Evolutionary conservation across 2,329 filamentous ascomycete genomes (phyloP).

Genomic region (Lojkania enalia): DNA sequence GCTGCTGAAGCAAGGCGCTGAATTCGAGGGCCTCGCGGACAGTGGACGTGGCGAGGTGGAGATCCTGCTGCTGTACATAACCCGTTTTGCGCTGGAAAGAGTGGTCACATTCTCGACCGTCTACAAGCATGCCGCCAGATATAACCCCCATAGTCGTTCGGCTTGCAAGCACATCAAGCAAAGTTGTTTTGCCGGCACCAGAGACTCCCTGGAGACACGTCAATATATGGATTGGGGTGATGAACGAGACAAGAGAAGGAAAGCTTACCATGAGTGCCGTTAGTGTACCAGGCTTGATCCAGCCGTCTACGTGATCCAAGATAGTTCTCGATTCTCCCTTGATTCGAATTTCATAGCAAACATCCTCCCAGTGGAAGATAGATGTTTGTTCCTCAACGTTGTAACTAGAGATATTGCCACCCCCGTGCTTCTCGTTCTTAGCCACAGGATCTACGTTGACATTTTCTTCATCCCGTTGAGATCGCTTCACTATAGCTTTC

Average conservation of each 20-base stretch:
- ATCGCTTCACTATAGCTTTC: constrained; percentile 28
- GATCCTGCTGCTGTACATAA: constrained; percentile 85
- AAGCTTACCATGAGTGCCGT: constrained; percentile 45
- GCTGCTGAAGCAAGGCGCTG: constrained; percentile 61
- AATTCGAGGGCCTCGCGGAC: constrained; percentile 71
- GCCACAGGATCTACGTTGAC: constrained; percentile 26
- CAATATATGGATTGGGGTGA: neutral
- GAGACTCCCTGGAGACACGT: constrained; percentile 48
- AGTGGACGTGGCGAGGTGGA: constrained; percentile 77
- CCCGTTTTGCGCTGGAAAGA: constrained; percentile 87
- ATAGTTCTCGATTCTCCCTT: constrained; percentile 51
- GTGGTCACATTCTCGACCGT: constrained; percentile 57
- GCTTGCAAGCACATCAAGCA: constrained; percentile 62
- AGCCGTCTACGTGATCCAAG: constrained; percentile 57
- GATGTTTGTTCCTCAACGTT: constrained; percentile 44
- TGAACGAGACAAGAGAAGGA: neutral
- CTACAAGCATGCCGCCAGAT: constrained; percentile 31
- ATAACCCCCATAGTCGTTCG: constrained; percentile 55
- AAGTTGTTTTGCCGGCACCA: constrained; percentile 49
- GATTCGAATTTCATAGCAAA: constrained; percentile 31
- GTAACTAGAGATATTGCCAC: constrained; percentile 39
- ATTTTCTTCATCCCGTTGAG: constrained; percentile 35
- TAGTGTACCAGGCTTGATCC: constrained; percentile 59
- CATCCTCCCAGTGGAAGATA: constrained; percentile 40
- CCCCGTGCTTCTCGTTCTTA: constrained; percentile 41